Conservation (phyloP, 192 early-diverging fungal species). For the Gonapodya prolifera region DNA sequence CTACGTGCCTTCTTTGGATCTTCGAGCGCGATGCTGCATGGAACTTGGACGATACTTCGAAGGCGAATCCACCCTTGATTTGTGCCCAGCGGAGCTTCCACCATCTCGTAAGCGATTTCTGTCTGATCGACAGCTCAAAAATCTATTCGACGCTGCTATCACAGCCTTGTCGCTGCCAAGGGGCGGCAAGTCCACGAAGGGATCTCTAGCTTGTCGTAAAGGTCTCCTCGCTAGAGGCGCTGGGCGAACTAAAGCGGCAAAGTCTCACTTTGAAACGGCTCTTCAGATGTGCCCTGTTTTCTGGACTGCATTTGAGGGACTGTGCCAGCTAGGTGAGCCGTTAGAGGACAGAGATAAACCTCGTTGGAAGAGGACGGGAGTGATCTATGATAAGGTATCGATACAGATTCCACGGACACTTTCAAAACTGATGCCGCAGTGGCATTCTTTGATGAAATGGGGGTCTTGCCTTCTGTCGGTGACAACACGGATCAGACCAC, state of each 20-base stretch:
- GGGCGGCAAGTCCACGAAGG: conserved; percentile 6
- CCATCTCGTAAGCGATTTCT: conserved; percentile 12
- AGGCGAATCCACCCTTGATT: conserved; percentile 12
- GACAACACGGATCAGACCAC: neutral
- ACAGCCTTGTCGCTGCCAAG: neutral
- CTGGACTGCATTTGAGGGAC: conserved; percentile 32
- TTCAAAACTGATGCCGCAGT: conserved; percentile 4
- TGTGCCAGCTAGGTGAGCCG: conserved; percentile 41
- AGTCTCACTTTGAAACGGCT: conserved; percentile 20
- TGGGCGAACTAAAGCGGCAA: conserved; percentile 19
- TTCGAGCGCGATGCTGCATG: conserved; percentile 30
- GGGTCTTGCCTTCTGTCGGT: conserved; percentile 6
- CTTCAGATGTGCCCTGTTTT: conserved; percentile 28
- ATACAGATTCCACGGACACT: neutral
- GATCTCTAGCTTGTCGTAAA: conserved; percentile 12
- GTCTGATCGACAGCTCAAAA: conserved; percentile 15
- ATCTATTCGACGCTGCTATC: conserved; percentile 11
- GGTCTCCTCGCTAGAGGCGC: conserved; percentile 16
- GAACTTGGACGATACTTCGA: conserved; percentile 21
- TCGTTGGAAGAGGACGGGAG: neutral
- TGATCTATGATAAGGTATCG: neutral
- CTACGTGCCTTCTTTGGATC: neutral
- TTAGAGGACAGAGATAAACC: no score
- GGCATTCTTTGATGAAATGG: conserved; percentile 8
- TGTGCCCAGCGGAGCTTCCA: neutral